Conservation (phyloP, 2,329 filamentous ascomycete genomes). For the Tolypocladium ovalisporum region DNA sequence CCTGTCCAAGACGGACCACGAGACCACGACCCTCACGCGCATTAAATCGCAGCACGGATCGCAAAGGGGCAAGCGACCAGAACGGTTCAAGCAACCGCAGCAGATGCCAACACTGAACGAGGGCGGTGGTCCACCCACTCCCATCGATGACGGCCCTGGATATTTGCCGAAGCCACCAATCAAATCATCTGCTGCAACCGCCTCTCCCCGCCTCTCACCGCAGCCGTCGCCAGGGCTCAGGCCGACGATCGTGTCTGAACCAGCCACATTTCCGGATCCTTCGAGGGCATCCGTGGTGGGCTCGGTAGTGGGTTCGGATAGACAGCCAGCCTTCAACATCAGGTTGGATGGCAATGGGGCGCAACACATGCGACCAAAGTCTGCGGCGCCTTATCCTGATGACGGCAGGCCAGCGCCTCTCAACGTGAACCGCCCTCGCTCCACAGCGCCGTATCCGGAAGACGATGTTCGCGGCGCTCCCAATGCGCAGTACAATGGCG, state of each 20-base stretch:
- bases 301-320: conserved; percentile 19
- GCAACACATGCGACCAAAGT: conserved; percentile 32
- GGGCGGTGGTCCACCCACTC: conserved; percentile 18
- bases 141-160: conserved; percentile 11
- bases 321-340: conserved; percentile 40
- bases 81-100: conserved; percentile 42
- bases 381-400: conserved; percentile 59
- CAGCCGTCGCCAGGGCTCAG: conserved; percentile 29
- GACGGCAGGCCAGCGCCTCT: conserved; percentile 50
- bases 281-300: conserved; percentile 26
- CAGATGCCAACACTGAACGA: conserved; percentile 41
- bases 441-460: conserved; percentile 41
- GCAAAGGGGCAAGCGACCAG: conserved; percentile 49
- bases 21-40: conserved; percentile 75
- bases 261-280: conserved; percentile 35
- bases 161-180: conserved; percentile 7
- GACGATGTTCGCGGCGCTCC: conserved; percentile 29
- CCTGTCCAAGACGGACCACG: conserved; percentile 83
- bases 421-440: conserved; percentile 31
- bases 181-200: conserved; percentile 7
- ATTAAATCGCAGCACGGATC: conserved; percentile 77
- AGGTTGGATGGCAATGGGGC: conserved; percentile 27
- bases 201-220: conserved; percentile 25
- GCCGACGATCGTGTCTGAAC: conserved; percentile 26
- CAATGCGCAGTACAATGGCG: conserved; percentile 31